phyloP scores from a whole-genome alignment of 306 rosid genomes.

The Cucurbita argyrosperma region DNA sequence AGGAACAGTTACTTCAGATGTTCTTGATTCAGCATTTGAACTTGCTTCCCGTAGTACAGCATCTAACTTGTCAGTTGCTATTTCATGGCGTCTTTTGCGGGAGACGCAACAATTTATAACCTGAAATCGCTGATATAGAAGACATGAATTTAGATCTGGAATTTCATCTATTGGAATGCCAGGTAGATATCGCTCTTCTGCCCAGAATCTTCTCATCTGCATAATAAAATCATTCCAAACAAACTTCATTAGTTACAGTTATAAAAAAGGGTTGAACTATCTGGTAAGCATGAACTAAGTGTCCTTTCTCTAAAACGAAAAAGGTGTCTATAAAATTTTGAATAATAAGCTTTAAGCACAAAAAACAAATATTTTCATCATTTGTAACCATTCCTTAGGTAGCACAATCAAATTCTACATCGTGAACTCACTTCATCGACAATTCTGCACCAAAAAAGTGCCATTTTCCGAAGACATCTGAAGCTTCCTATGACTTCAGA shows the following conservation, averaged over 20 bases:
- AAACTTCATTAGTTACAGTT: background rate
- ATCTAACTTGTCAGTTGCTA: constrained; percentile 67
- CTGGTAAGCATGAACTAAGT: background rate
- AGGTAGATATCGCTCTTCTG: constrained; percentile 49
- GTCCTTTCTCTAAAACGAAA: background rate
- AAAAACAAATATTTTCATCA: background rate
- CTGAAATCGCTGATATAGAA: constrained; percentile 75
- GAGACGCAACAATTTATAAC: constrained; percentile 87
- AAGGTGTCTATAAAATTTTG: constrained; percentile 8
- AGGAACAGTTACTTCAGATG: constrained; percentile 14
- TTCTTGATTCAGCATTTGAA: constrained; percentile 25
- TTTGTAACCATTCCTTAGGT: background rate
- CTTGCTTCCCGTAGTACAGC: constrained; percentile 48
- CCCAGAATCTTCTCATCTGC: constrained; percentile 79
- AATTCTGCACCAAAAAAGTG: constrained; percentile 75
- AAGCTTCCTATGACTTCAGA: constrained; percentile 86
- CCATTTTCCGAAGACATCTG: constrained; percentile 55
- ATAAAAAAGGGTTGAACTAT: background rate
- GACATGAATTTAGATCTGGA: constrained; percentile 85
- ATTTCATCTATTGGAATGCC: constrained; percentile 65
- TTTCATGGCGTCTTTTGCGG: constrained; percentile 51
- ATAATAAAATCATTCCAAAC: constrained; percentile 7
- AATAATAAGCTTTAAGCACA: background rate
- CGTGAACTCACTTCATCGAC: constrained; percentile 61
- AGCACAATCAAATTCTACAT: constrained; percentile 8